A percentile compares a stretch with the other conserved stretches of the same genome.
Conservation (phyloP, 164 flowering plant species). For the Nymphaea thermarum region DNA sequence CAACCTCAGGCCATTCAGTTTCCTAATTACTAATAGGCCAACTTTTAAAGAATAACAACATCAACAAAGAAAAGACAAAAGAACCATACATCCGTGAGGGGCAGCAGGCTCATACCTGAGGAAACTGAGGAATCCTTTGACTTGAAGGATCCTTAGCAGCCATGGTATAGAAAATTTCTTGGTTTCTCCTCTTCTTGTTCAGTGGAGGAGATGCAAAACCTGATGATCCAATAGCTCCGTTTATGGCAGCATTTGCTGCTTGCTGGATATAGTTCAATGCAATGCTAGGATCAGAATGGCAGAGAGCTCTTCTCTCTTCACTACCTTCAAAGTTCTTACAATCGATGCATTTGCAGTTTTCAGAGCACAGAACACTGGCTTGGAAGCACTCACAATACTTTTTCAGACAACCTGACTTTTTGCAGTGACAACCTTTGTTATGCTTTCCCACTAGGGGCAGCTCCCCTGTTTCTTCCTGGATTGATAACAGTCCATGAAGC, state of each 20-base stretch:
- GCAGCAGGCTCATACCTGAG: slow-evolving; percentile 32
- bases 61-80: too few species aligned
- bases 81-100: too few species aligned
- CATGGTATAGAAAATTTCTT: slow-evolving; percentile 33
- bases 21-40: too few species aligned
- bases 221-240: slow-evolving; percentile 91
- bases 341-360: slow-evolving; percentile 89
- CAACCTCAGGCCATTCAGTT: too few species aligned
- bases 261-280: slow-evolving; percentile 69
- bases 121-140: slow-evolving; percentile 40
- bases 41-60: too few species aligned
- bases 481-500: background rate
- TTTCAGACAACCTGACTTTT: slow-evolving; percentile 95
- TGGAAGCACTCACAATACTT: slow-evolving; percentile 98
- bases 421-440: slow-evolving; percentile 97
- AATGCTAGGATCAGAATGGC: slow-evolving; percentile 65
- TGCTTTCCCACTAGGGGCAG: slow-evolving; percentile 56
- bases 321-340: slow-evolving; percentile 96
- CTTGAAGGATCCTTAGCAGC: slow-evolving; percentile 39
- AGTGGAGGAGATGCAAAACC: slow-evolving; percentile 78
- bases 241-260: slow-evolving; percentile 96
- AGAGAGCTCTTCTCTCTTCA: slow-evolving; percentile 91
- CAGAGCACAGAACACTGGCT: slow-evolving; percentile 93
- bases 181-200: slow-evolving; percentile 63
- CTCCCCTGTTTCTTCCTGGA: slow-evolving; percentile 72